Conservation (phyloP, 2,329 filamentous ascomycete species). For the Fusarium gaditjirri region DNA sequence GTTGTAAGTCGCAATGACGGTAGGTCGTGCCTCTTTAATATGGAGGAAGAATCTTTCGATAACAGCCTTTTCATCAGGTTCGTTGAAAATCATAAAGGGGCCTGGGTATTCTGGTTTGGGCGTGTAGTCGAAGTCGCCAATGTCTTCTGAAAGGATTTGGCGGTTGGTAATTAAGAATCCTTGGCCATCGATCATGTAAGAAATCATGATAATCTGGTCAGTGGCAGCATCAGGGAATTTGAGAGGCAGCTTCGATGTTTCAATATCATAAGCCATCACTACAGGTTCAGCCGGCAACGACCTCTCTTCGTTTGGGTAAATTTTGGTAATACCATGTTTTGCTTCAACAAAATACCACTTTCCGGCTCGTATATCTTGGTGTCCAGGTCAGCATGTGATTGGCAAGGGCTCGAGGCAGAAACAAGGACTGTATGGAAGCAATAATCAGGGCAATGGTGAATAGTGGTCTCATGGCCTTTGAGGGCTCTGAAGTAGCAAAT, state of each 20-base stretch:
- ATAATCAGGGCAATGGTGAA: slow-evolving; percentile 87
- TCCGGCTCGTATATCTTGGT: slow-evolving; percentile 87
- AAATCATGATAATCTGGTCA: slow-evolving; percentile 99
- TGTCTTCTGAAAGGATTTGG: slow-evolving; percentile 97
- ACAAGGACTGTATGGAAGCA: background rate
- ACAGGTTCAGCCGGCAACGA: slow-evolving; percentile 93
- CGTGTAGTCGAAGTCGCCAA: slow-evolving; percentile 97
- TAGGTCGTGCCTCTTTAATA: slow-evolving; percentile 93
- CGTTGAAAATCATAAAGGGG: slow-evolving; percentile 98
- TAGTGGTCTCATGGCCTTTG: slow-evolving; percentile 92
- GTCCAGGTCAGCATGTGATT: slow-evolving; percentile 16
- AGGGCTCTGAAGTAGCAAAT: slow-evolving; percentile 99
- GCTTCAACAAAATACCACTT: slow-evolving; percentile 98
- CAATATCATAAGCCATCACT: slow-evolving; percentile 99
- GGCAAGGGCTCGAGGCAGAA: background rate
- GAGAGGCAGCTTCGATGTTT: slow-evolving; percentile 93
- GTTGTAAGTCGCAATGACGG: slow-evolving; percentile 99
- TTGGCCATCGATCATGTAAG: slow-evolving; percentile 99
- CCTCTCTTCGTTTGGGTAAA: slow-evolving; percentile 87
- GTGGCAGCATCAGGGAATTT: slow-evolving; percentile 96
- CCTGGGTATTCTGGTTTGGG: slow-evolving; percentile 96
- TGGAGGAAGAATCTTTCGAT: slow-evolving; percentile 95
- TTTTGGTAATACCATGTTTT: slow-evolving; percentile 87
- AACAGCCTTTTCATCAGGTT: slow-evolving; percentile 88
- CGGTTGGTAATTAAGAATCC: slow-evolving; percentile 98